phyloP scores from a whole-genome alignment of 495 filamentous ascomycete species.

The Hyaloscypha bicolor region DNA sequence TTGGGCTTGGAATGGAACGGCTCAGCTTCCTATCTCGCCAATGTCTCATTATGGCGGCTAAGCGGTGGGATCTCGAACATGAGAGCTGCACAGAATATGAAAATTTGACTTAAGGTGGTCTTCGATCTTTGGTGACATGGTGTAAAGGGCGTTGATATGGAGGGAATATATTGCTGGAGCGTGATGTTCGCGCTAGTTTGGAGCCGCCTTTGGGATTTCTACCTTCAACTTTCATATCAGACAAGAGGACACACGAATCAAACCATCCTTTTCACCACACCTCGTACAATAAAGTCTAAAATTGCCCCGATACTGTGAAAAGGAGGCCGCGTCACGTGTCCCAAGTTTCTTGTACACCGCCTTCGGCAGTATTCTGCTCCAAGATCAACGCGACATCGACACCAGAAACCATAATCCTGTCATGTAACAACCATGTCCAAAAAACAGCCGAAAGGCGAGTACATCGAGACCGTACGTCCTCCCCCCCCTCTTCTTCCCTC shows the following conservation, averaged over 20 bases:
- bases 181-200: too few relatives aligned
- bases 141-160: too few relatives aligned
- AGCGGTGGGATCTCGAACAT: too few relatives aligned
- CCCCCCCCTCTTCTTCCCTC: background rate
- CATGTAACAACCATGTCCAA: conserved; percentile 62
- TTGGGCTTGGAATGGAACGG: conserved; percentile 31
- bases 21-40: conserved; percentile 27
- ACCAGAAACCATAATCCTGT: background rate
- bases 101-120: background rate
- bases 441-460: conserved; percentile 81
- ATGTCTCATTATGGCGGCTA: background rate
- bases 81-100: too few relatives aligned
- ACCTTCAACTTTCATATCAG: too few relatives aligned
- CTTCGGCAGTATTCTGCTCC: background rate
- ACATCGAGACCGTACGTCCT: conserved; percentile 85
- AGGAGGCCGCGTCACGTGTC: background rate
- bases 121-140: background rate
- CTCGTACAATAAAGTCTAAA: background rate
- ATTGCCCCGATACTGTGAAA: background rate
- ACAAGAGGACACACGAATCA: too few relatives aligned
- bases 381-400: conserved; percentile 1
- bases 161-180: too few relatives aligned
- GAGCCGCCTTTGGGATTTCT: too few relatives aligned
- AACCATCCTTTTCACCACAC: too few relatives aligned
- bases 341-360: background rate